Percentiles rank a stretch among this genome's conserved stretches.
Evolutionary conservation across 352 stramenopile species (phyloP).

Genomic region (Pythium phragmiticola): DNA sequence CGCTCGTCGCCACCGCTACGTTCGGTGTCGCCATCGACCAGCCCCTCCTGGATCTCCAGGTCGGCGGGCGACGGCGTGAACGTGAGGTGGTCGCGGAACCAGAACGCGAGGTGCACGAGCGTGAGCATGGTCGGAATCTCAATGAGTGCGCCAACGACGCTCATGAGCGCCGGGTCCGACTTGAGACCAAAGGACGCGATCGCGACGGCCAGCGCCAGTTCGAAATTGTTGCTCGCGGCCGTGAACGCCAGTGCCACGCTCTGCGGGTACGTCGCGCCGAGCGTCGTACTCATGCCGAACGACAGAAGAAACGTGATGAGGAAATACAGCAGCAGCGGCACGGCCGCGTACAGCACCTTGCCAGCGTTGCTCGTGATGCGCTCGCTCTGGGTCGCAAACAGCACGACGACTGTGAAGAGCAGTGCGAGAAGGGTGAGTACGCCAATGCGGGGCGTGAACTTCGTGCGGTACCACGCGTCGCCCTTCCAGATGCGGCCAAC

Average conservation of each 20-base stretch:
- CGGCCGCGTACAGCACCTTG: conserved; percentile 53
- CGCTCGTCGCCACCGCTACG: not conserved
- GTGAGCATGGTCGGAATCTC: conserved; percentile 76
- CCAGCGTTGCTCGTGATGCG: conserved; percentile 52
- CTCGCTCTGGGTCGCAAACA: conserved; percentile 71
- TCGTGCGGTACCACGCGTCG: conserved; percentile 47
- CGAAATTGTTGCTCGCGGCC: conserved; percentile 87
- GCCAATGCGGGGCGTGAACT: conserved; percentile 44
- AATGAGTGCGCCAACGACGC: conserved; percentile 68
- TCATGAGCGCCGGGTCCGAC: conserved; percentile 72
- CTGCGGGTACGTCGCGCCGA: conserved; percentile 46
- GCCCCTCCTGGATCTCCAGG: conserved; percentile 1
- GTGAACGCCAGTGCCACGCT: conserved; percentile 63
- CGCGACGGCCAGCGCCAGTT: conserved; percentile 69
- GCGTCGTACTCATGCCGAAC: conserved; percentile 37
- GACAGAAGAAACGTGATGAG: conserved; percentile 50
- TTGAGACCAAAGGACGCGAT: conserved; percentile 68
- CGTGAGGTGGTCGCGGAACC: conserved; percentile 16
- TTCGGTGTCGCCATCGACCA: not conserved
- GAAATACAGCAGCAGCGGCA: conserved; percentile 71
- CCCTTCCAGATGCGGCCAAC: conserved; percentile 44
- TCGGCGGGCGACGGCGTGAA: conserved; percentile 10
- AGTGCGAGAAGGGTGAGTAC: conserved; percentile 52
- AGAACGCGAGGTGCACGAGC: conserved; percentile 37
- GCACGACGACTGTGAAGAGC: conserved; percentile 68